Percentiles rank a stretch among this genome's conserved stretches.
These are phyloP conservation scores for Uronychia setigera DNA, from an alignment of 73 alveolate genomes.

Conservation along the genomic window DNA sequence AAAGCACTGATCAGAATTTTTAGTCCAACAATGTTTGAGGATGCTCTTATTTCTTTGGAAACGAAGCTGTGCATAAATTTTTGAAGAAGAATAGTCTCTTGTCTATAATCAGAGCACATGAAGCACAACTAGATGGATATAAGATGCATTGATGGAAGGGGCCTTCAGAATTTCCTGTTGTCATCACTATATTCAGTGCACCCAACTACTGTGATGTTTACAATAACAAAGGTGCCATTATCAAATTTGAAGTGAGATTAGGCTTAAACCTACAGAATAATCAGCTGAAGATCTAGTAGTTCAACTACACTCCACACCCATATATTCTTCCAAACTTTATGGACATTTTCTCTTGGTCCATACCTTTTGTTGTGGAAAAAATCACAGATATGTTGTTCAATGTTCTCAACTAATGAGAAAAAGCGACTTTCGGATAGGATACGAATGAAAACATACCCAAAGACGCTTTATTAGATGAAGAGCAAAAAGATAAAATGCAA, in stretches of 20 bases:
- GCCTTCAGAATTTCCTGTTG: constrained; percentile 82
- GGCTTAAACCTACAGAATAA: constrained; percentile 58
- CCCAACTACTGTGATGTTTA: constrained; percentile 94
- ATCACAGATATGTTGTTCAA: constrained; percentile 73
- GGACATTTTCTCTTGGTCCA: constrained; percentile 89
- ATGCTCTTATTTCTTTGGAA: constrained; percentile 58
- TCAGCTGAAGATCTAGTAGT: constrained; percentile 83
- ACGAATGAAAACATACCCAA: neutral
- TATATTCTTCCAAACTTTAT: constrained; percentile 85
- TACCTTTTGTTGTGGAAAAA: constrained; percentile 92
- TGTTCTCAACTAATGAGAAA: neutral
- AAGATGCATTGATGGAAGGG: constrained; percentile 88
- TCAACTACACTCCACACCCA: constrained; percentile 84
- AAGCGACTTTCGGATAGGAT: neutral
- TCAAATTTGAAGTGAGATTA: constrained; percentile 56
- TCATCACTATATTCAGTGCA: constrained; percentile 87
- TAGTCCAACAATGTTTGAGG: constrained; percentile 69
- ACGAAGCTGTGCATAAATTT: constrained; percentile 50
- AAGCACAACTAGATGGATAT: constrained; percentile 93
- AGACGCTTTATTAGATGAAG: neutral
- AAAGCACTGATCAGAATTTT: constrained; percentile 40
- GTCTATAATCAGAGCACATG: constrained; percentile 89
- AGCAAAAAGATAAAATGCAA: neutral
- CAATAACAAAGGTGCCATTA: constrained; percentile 86
- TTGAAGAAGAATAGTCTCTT: constrained; percentile 59